A percentile compares a stretch with the other conserved stretches of the same genome.
Conservation (phyloP, 1,284 basidiomycete genomes). For the Fistulinella cinereoalba region DNA sequence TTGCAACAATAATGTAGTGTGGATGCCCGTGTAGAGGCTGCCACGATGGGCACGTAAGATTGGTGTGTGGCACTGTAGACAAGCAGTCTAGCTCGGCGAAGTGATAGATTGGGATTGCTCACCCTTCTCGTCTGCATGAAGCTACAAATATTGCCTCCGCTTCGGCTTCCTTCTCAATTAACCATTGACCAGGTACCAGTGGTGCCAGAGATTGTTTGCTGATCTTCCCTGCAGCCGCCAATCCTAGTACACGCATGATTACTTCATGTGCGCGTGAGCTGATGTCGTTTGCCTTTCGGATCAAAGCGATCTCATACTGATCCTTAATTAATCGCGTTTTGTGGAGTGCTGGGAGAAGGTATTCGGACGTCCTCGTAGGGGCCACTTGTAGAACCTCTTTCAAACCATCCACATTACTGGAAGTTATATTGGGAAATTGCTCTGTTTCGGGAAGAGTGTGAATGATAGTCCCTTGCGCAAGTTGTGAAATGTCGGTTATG, state of each 20-base stretch:
- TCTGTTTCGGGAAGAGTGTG: conserved; percentile 61
- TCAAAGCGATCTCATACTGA: conserved; percentile 66
- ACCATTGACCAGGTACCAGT: conserved; percentile 71
- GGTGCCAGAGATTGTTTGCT: conserved; percentile 44
- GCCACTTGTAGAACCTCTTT: conserved; percentile 44
- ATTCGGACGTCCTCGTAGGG: conserved; percentile 31
- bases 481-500: conserved; percentile 47
- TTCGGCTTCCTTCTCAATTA: conserved; percentile 86
- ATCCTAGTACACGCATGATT: conserved; percentile 86
- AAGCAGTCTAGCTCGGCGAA: conserved; percentile 4
- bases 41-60: conserved; percentile 89
- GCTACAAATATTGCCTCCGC: conserved; percentile 91
- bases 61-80: conserved; percentile 69
- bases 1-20: conserved; percentile 91
- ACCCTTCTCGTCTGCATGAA: conserved; percentile 83
- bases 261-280: conserved; percentile 85
- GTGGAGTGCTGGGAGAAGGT: conserved; percentile 75
- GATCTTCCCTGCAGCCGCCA: conserved; percentile 58
- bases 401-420: conserved; percentile 12
- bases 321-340: conserved; percentile 77
- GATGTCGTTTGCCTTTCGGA: conserved; percentile 77
- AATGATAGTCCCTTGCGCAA: conserved; percentile 58
- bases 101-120: conserved; percentile 18
- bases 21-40: conserved; percentile 77
- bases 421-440: conserved; percentile 54